Base-by-base conservation (phyloP, 345 rosid genomes). In the Erucastrum elatum region DNA sequence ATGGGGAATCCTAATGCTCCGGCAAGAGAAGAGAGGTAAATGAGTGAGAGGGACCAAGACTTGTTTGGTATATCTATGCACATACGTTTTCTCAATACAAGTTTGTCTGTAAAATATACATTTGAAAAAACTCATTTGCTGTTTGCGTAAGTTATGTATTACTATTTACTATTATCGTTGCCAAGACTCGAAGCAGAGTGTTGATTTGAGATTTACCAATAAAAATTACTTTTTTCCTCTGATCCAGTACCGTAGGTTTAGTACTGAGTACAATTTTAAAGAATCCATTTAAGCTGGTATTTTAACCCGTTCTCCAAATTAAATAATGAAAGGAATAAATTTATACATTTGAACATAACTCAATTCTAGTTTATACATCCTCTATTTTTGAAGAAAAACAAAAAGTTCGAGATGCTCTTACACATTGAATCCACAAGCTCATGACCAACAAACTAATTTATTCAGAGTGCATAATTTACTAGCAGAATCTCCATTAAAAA, bases 21-120 rank as follows among this genome's bases (percentile, higher is more conserved):
- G 56, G 51, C 27, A 66, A 82, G 87, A 71, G 97, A 90, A 79
- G 97, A 92, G 9, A 90, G 94, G 44, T 91, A 56, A 35, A 12
- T 1, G 29, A 66, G 39, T 29, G 30, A 29, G 30, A 29, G 25
- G 33, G 3, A 39, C 10, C 2, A 2, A 27, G 10, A 49, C 65
- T 27, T 10, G 75, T 51, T 79, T 61, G 49, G 41, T 44, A 59
- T 25, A 68, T 39, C 6, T 10, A 31, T 10, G 27, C 10, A 27
- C 41, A 49, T 15, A 74, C 30, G 17, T 61, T 21, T 12, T 55
- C n/a, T 0, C 34, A 10, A n/a, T n/a, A 5, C 4, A 31, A 33
- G 3, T 39, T 69, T 27, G 56, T 65, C 25, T 77, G 65, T 63
- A 68, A 31, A 44, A 2, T 44, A 8, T 69, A 51, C 8, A 56